Evolutionary conservation across 208 protist genomes (phyloP).

Genomic region (Leishmania martiniquensis): DNA sequence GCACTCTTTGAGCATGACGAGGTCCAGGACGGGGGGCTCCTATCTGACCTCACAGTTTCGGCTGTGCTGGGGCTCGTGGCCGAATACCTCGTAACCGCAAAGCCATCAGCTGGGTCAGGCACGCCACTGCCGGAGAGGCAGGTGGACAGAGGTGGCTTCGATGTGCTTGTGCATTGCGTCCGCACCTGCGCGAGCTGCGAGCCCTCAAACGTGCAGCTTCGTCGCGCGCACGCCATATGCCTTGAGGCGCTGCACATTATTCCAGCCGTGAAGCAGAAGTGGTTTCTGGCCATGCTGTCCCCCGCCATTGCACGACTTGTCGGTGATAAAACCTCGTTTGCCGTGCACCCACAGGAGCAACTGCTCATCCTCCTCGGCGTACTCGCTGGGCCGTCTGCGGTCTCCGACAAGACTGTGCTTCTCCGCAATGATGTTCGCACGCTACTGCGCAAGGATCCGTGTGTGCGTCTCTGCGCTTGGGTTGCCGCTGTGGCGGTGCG

Average conservation of each 20-base stretch:
- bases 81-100: constrained; percentile 7
- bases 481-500: constrained; percentile 56
- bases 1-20: constrained; percentile 13
- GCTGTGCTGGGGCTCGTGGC: constrained; percentile 21
- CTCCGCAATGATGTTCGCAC: constrained; percentile 58
- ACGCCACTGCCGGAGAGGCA: background rate
- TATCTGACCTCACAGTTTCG: constrained; percentile 24
- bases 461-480: constrained; percentile 80
- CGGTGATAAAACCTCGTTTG: constrained; percentile 26
- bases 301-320: constrained; percentile 59
- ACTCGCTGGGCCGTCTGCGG: constrained; percentile 38
- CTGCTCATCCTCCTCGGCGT: constrained; percentile 68
- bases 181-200: constrained; percentile 33
- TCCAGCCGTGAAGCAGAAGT: constrained; percentile 42
- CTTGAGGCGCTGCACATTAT: constrained; percentile 50
- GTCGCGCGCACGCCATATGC: constrained; percentile 60
- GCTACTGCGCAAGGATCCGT: constrained; percentile 60
- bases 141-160: background rate
- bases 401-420: constrained; percentile 43
- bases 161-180: constrained; percentile 17
- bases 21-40: constrained; percentile 23
- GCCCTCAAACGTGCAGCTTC: constrained; percentile 46
- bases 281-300: constrained; percentile 56
- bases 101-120: background rate
- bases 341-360: constrained; percentile 68